These are phyloP conservation scores for Pouteria glomerata DNA, from an alignment of 148 eudicot species.

Conservation along the genomic window DNA sequence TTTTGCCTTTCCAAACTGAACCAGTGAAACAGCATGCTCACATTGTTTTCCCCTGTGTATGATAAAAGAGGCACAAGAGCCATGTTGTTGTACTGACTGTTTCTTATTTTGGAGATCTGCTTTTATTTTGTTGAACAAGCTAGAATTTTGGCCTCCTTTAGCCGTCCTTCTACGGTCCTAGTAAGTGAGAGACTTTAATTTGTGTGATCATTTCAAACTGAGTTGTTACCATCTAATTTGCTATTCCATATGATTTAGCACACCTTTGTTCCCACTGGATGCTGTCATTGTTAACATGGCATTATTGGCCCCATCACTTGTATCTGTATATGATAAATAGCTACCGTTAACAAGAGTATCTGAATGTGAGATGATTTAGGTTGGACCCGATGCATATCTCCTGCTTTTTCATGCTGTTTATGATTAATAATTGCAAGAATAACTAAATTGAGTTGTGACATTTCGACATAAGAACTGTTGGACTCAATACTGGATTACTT, in stretches of 20 bases:
- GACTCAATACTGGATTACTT: conserved; percentile 6
- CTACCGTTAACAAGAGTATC: no score
- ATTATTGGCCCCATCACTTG: no score
- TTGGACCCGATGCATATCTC: no score
- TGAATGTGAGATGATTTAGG: no score
- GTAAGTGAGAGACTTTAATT: not conserved
- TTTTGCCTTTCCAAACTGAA: not conserved
- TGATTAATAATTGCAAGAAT: not conserved
- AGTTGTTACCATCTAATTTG: not conserved
- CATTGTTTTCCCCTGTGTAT: not conserved
- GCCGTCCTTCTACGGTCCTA: not conserved
- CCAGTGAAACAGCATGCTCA: not conserved
- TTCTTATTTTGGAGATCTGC: no score
- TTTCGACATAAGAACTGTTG: not conserved
- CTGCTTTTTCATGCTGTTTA: not conserved
- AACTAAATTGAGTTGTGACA: not conserved
- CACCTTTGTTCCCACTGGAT: no score
- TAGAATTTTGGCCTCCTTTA: not conserved
- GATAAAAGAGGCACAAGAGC: not conserved
- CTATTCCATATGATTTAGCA: no score
- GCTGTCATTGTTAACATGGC: no score
- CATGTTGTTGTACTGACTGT: not conserved
- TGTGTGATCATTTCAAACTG: not conserved
- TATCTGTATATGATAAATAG: no score
- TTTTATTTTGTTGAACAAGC: not conserved